phyloP scores from a whole-genome alignment of 345 rosid species.

The Streptanthus diversifolius region DNA sequence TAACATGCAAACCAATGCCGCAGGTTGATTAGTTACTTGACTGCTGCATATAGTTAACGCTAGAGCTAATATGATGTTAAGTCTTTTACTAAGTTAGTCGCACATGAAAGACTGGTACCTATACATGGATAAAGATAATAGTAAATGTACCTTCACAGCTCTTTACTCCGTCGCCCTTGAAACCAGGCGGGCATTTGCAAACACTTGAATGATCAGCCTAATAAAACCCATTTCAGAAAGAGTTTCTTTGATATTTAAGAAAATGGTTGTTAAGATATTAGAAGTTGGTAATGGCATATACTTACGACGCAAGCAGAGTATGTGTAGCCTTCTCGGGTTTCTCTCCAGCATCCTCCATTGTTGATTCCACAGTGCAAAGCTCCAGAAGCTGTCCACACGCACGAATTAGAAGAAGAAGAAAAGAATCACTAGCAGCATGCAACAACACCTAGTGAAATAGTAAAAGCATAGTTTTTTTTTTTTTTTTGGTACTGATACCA shows the following conservation, averaged over 20 bases:
- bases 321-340: conserved; percentile 4
- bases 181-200: conserved; percentile 7
- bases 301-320: conserved; percentile 8
- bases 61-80: not conserved
- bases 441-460: not conserved
- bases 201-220: conserved; percentile 11
- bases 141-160: conserved; percentile 2
- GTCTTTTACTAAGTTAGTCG: not conserved
- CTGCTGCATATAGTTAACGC: too few species aligned
- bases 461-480: not conserved
- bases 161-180: not conserved
- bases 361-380: conserved; percentile 1
- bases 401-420: not conserved
- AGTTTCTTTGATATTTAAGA: not conserved
- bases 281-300: not conserved
- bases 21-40: not conserved
- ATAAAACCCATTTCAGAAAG: not conserved
- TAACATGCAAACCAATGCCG: not conserved
- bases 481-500: not conserved
- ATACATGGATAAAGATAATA: not conserved
- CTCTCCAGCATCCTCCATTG: conserved; percentile 20
- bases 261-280: not conserved
- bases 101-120: not conserved
- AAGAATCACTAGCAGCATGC: not conserved
- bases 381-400: not conserved